Evolutionary conservation across 78 protist species (phyloP).

Genomic region (Dictyostelium purpureum): DNA sequence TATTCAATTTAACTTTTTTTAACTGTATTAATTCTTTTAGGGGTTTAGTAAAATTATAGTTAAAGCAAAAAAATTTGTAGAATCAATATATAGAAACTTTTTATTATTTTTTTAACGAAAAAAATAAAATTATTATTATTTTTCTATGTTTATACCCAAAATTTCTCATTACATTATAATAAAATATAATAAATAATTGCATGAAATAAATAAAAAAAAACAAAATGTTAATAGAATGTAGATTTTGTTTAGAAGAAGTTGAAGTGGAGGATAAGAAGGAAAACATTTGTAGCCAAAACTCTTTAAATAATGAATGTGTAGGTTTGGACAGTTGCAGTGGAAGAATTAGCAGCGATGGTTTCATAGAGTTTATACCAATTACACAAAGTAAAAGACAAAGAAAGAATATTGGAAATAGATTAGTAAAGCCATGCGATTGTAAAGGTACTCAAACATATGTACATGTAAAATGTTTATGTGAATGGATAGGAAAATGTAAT

Average conservation of each 20-base stretch:
- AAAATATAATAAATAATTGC: background rate
- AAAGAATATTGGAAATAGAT: constrained; percentile 57
- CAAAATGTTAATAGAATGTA: constrained; percentile 72
- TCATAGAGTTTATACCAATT: constrained; percentile 42
- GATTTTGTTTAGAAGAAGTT: constrained; percentile 74
- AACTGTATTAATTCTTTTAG: too few species aligned
- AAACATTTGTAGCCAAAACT: too few species aligned
- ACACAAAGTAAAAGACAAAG: constrained; percentile 23
- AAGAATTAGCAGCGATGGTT: background rate
- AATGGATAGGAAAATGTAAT: constrained; percentile 71
- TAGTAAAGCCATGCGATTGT: constrained; percentile 68
- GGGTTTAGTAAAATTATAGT: background rate
- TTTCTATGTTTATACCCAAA: too few species aligned
- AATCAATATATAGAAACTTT: too few species aligned
- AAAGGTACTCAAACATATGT: constrained; percentile 67
- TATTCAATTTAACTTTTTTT: background rate
- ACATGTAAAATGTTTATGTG: constrained; percentile 74
- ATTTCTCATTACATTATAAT: too few species aligned
- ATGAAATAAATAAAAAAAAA: background rate
- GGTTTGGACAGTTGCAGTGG: background rate
- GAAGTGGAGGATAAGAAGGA: constrained; percentile 14
- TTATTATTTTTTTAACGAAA: background rate
- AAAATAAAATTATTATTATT: too few species aligned
- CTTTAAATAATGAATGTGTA: background rate
- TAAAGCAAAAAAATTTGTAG: too few species aligned